phyloP scores from a whole-genome alignment of 768 basidiomycete genomes.

The Amyloporia xantha region DNA sequence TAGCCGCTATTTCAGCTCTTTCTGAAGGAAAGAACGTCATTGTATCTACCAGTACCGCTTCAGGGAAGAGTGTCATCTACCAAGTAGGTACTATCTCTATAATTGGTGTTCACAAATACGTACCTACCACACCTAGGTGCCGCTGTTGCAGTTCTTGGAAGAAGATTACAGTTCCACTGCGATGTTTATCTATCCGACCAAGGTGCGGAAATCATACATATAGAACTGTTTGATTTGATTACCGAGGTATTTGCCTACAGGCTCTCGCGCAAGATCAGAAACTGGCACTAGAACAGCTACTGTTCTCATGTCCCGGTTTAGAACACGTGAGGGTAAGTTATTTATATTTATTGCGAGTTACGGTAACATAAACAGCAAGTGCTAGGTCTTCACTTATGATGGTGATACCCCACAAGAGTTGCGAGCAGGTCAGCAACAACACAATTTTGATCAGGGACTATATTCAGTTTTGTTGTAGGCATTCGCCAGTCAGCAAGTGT shows the following conservation, averaged over 20 bases:
- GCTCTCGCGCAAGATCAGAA: conserved; percentile 89
- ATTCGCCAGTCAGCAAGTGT: conserved; percentile 72
- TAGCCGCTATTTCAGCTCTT: conserved; percentile 61
- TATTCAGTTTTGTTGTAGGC: conserved; percentile 28
- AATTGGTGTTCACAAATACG: background rate
- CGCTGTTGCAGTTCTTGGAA: conserved; percentile 61
- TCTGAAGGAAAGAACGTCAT: conserved; percentile 61
- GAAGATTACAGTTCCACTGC: conserved; percentile 56
- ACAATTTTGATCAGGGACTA: background rate
- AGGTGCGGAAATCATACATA: conserved; percentile 34
- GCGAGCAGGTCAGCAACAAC: conserved; percentile 43
- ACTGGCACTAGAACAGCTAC: conserved; percentile 57
- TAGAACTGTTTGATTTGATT: background rate
- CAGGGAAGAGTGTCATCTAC: conserved; percentile 84
- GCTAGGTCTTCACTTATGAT: conserved; percentile 72
- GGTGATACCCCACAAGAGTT: conserved; percentile 77
- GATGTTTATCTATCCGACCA: conserved; percentile 86
- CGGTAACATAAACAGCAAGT: too few relatives aligned
- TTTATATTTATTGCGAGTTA: too few relatives aligned
- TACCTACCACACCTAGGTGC: conserved; percentile 41
- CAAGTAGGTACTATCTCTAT: conserved; percentile 40
- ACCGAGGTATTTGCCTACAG: conserved; percentile 27
- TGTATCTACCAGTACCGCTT: conserved; percentile 86
- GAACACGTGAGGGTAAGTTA: conserved; percentile 44
- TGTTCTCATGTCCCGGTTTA: conserved; percentile 55